phyloP scores from a whole-genome alignment of 1,284 basidiomycete genomes.

The Trametes versicolor region DNA sequence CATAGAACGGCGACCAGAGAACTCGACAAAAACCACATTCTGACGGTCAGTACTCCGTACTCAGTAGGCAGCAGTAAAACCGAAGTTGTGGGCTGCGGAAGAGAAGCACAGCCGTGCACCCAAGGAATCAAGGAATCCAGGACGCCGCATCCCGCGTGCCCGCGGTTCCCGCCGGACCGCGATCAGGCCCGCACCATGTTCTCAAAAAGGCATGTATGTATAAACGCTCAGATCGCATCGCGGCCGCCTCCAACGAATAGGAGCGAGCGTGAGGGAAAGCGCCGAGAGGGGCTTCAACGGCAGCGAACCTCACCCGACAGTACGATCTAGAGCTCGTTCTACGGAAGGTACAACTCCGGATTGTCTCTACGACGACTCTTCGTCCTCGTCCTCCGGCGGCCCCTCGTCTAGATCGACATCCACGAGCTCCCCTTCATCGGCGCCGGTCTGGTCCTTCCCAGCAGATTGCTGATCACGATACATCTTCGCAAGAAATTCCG shows the following conservation, averaged over 20 bases:
- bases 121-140: too few relatives aligned
- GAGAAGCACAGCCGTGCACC: slow-evolving; percentile 5
- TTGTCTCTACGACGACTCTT: slow-evolving; percentile 10
- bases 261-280: background rate
- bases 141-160: background rate
- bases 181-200: slow-evolving; percentile 11
- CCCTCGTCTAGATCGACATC: slow-evolving; percentile 54
- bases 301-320: background rate
- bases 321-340: slow-evolving; percentile 10
- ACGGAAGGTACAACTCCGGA: slow-evolving; percentile 21
- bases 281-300: background rate
- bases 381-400: slow-evolving; percentile 39
- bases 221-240: slow-evolving; percentile 24
- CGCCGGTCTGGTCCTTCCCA: slow-evolving; percentile 47
- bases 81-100: slow-evolving; percentile 15
- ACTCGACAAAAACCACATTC: background rate
- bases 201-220: slow-evolving; percentile 11
- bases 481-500: slow-evolving; percentile 76
- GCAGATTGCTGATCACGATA: slow-evolving; percentile 71
- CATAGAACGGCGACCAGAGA: slow-evolving; percentile 4
- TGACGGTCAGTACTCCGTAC: too few relatives aligned
- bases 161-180: slow-evolving; percentile 11
- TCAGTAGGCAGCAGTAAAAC: background rate
- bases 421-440: slow-evolving; percentile 66
- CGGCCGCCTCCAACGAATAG: background rate